These are phyloP conservation scores for Rhododendron kiyosumense DNA, from an alignment of 148 eudicot species.

Conservation along the genomic window DNA sequence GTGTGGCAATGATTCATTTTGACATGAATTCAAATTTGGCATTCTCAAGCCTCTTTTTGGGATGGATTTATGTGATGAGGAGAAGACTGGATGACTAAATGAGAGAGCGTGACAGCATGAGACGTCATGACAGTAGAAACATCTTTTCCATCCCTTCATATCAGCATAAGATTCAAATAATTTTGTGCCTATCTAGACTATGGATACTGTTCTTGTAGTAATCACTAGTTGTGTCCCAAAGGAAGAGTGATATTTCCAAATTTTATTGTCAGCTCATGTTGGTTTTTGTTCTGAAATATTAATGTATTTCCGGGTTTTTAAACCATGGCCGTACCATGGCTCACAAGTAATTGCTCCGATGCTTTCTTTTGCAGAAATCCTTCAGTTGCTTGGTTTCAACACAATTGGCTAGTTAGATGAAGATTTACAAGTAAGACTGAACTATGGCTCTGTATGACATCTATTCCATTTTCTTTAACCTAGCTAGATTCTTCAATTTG, in stretches of 20 bases:
- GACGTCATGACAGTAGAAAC: neutral
- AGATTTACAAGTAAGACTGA: constrained; percentile 25
- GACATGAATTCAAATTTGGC: neutral
- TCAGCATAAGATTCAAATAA: neutral
- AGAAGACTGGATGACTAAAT: neutral
- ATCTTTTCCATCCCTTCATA: neutral
- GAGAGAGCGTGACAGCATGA: neutral
- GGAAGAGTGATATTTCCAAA: constrained; percentile 5
- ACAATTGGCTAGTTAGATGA: constrained; percentile 7
- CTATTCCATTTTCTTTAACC: neutral
- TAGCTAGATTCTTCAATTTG: neutral
- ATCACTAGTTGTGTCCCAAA: constrained; percentile 4
- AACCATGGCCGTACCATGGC: neutral
- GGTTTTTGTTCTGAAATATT: neutral
- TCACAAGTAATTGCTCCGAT: neutral
- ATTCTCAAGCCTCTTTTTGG: neutral
- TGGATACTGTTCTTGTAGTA: neutral
- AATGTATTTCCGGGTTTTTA: neutral
- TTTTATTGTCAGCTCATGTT: neutral
- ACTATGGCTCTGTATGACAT: neutral
- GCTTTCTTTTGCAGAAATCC: constrained; percentile 15
- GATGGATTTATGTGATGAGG: neutral
- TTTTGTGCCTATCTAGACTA: neutral
- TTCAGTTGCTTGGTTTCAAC: constrained; percentile 9
- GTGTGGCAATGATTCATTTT: neutral